Evolutionary conservation across 75 land plant genomes (phyloP).

Genomic region (Gnetum montanum): DNA sequence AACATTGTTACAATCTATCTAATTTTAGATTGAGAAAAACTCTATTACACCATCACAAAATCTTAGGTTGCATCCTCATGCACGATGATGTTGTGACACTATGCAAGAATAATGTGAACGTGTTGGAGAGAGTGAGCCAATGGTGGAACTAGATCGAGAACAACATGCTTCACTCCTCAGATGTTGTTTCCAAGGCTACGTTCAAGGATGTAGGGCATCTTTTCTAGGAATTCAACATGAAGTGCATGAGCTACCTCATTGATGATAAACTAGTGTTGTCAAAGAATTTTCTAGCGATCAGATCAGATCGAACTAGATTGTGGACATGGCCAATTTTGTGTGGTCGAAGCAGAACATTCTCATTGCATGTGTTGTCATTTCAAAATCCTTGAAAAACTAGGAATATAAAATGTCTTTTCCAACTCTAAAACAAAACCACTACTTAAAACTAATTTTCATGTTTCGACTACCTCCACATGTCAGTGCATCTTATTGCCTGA

Average conservation of each 20-base stretch:
- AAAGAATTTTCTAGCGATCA: slow-evolving; percentile 85
- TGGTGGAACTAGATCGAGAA: slow-evolving; percentile 88
- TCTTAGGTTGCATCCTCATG: slow-evolving; percentile 80
- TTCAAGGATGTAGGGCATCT: slow-evolving; percentile 82
- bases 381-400: too few species aligned
- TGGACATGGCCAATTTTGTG: slow-evolving; percentile 56
- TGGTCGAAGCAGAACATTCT: slow-evolving; percentile 79
- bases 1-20: too few species aligned
- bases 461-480: too few species aligned
- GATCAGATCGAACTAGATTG: slow-evolving; percentile 87
- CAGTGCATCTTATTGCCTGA: too few species aligned
- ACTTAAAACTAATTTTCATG: too few species aligned
- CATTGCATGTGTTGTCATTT: too few species aligned
- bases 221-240: slow-evolving; percentile 80
- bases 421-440: too few species aligned
- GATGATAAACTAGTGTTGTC: slow-evolving; percentile 86
- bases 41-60: slow-evolving; percentile 66
- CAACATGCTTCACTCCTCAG: slow-evolving; percentile 72
- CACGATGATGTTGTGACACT: slow-evolving; percentile 87
- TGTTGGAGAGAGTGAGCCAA: slow-evolving; percentile 56
- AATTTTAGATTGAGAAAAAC: slow-evolving; percentile 43
- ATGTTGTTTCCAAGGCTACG: slow-evolving; percentile 68
- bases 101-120: slow-evolving; percentile 61
- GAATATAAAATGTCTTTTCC: too few species aligned
- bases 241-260: slow-evolving; percentile 88